Evolutionary conservation across 2,329 filamentous ascomycete species (phyloP), one percentile per base, ranked within the genome.

Genomic region (Cryphonectria japonica): DNA sequence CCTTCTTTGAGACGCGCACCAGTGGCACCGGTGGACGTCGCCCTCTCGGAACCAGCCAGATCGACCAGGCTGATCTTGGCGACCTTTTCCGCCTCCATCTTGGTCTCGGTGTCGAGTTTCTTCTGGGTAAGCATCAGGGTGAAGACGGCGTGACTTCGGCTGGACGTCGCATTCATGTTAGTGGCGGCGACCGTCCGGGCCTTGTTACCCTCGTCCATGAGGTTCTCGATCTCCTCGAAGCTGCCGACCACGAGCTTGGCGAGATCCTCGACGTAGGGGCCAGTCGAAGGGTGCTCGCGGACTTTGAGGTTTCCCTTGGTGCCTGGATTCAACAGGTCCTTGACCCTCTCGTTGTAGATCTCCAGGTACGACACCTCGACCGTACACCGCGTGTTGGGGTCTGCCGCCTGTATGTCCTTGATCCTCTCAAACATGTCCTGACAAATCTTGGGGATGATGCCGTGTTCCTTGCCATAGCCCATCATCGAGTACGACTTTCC

Each of bases 401-500:
- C 94, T 62, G 54, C 34, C 76, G 86, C 79, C 75, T 92, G 87
- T 77, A 95, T 85, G 65, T 84, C 83, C 37, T 84, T 84, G 78
- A 99, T 99, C 74, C 95, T 88, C 78, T 92, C 89, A 80, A 99
- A 99, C 94, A 99, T 98, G 78, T 97, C 92, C 83, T 96, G 93
- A 81, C 96, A 99, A 83, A 99, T 99, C 78, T 91, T 93, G 62
- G 97, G 96, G 73, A 98, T 98, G 74, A 99, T 96, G 80, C 96
- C 96, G 71, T 94, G 89, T 78, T 99, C 95, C 78, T 95, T 92
- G 68, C 96, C 96, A 82, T 98, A 99, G 65, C 96, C 96, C 96
- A 99, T 99, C 95, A 99, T 99, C 43, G 95, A 98, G 82, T 99
- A 99, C 22, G 94, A 98, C 84, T 99, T 99, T 82, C 96, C 96